Conservation (phyloP, 495 filamentous ascomycete species). For the Hypoxylon crocopeplum region DNA sequence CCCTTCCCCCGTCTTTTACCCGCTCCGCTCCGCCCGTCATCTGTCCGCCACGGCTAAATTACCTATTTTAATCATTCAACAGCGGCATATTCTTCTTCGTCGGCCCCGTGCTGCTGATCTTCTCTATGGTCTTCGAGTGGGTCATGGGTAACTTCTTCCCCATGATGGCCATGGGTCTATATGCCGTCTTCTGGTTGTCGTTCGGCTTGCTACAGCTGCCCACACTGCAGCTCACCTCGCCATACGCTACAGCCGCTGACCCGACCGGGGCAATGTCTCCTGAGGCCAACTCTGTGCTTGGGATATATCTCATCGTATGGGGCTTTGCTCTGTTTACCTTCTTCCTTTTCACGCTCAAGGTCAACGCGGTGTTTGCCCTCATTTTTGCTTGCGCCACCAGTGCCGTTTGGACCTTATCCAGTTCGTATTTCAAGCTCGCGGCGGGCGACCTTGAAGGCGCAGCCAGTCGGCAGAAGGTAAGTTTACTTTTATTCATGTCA, state of each 20-base stretch:
- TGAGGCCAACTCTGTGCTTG: conserved; percentile 58
- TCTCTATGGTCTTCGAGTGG: conserved; percentile 59
- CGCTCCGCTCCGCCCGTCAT: conserved; percentile 18
- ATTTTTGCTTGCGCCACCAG: conserved; percentile 61
- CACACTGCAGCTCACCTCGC: conserved; percentile 54
- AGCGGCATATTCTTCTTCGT: conserved; percentile 65
- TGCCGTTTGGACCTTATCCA: conserved; percentile 55
- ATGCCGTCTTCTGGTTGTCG: conserved; percentile 62
- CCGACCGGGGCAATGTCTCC: conserved; percentile 51
- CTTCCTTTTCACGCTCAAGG: conserved; percentile 61
- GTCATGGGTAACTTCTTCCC: conserved; percentile 61
- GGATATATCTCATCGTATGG: conserved; percentile 61
- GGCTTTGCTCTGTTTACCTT: conserved; percentile 64
- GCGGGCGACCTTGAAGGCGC: conserved; percentile 53
- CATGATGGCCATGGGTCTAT: conserved; percentile 65
- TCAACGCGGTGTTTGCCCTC: conserved; percentile 59
- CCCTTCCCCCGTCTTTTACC: not conserved
- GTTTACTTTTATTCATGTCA: not conserved
- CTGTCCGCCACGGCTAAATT: conserved; percentile 17
- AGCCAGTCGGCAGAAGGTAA: conserved; percentile 53
- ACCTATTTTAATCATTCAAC: not conserved
- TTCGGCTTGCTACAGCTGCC: conserved; percentile 62
- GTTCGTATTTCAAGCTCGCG: conserved; percentile 59
- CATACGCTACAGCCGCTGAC: conserved; percentile 53
- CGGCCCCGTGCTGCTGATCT: conserved; percentile 55